Conservation (phyloP, 495 filamentous ascomycete genomes). For the Pseudotulostoma volvatum region DNA sequence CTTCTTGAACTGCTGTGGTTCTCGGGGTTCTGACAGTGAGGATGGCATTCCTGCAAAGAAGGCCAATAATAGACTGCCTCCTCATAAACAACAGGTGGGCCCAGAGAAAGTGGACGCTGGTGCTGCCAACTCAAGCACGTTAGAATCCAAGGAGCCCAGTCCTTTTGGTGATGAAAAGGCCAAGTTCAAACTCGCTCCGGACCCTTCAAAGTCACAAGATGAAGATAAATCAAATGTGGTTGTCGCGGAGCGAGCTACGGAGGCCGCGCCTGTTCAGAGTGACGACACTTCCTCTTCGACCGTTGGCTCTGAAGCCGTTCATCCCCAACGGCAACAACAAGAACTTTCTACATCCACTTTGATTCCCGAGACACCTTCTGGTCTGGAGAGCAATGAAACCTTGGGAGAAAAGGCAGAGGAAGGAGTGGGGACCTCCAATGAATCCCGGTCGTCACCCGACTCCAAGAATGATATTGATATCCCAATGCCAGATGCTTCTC, state of each 20-base stretch:
- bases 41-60: slow-evolving; percentile 54
- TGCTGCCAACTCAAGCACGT: slow-evolving; percentile 35
- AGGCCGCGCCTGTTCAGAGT: slow-evolving; percentile 1
- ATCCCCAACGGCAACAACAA: background rate
- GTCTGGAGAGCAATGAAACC: slow-evolving; percentile 3
- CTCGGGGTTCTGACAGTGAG: slow-evolving; percentile 43
- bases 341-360: background rate
- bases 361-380: slow-evolving; percentile 13
- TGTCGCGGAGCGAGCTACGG: slow-evolving; percentile 9
- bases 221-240: slow-evolving; percentile 17
- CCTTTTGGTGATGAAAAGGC: slow-evolving; percentile 36
- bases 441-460: slow-evolving; percentile 22
- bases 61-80: slow-evolving; percentile 36
- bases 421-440: slow-evolving; percentile 19
- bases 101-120: slow-evolving; percentile 35
- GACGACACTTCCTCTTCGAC: slow-evolving; percentile 12
- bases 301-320: slow-evolving; percentile 6
- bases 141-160: slow-evolving; percentile 37
- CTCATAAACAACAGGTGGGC: slow-evolving; percentile 36
- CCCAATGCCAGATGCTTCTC: slow-evolving; percentile 42
- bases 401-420: slow-evolving; percentile 16
- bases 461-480: slow-evolving; percentile 39
- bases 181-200: slow-evolving; percentile 19
- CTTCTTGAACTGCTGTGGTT: slow-evolving; percentile 67
- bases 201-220: slow-evolving; percentile 16